Conservation (phyloP, 1,284 basidiomycete species). For the Leccinum griseonigrum region DNA sequence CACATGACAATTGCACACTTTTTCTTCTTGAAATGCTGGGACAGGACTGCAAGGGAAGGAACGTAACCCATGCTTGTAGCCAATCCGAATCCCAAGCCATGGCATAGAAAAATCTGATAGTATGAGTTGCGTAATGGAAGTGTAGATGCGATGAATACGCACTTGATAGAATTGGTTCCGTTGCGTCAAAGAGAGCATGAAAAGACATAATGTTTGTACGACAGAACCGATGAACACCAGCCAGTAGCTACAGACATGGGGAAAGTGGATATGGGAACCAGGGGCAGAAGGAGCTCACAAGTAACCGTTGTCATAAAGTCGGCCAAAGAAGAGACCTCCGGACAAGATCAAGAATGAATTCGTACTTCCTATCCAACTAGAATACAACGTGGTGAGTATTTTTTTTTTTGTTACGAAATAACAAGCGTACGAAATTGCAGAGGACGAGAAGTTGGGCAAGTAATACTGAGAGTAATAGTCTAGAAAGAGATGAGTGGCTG, state of each 20-base stretch:
- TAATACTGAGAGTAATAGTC: slow-evolving; percentile 37
- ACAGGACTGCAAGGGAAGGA: slow-evolving; percentile 35
- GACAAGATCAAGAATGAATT: slow-evolving; percentile 41
- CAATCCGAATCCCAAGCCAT: slow-evolving; percentile 36
- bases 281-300: slow-evolving; percentile 26
- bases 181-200: slow-evolving; percentile 37
- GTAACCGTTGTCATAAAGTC: slow-evolving; percentile 35
- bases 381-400: not conserved
- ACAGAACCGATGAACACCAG: slow-evolving; percentile 27
- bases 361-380: slow-evolving; percentile 51
- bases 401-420: not conserved
- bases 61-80: slow-evolving; percentile 35
- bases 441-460: slow-evolving; percentile 34
- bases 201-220: slow-evolving; percentile 32
- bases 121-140: not conserved
- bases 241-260: slow-evolving; percentile 13
- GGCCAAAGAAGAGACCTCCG: slow-evolving; percentile 35
- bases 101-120: slow-evolving; percentile 34
- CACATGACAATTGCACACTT: slow-evolving; percentile 33
- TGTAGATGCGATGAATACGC: not conserved
- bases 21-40: slow-evolving; percentile 35
- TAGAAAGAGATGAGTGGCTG: slow-evolving; percentile 11
- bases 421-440: slow-evolving; percentile 34
- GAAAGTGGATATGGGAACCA: not conserved
- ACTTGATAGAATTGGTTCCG: slow-evolving; percentile 36